Evolutionary conservation across 2,329 filamentous ascomycete genomes (phyloP), one percentile per base, ranked within the genome.

Genomic region (Diplodia seriata): DNA sequence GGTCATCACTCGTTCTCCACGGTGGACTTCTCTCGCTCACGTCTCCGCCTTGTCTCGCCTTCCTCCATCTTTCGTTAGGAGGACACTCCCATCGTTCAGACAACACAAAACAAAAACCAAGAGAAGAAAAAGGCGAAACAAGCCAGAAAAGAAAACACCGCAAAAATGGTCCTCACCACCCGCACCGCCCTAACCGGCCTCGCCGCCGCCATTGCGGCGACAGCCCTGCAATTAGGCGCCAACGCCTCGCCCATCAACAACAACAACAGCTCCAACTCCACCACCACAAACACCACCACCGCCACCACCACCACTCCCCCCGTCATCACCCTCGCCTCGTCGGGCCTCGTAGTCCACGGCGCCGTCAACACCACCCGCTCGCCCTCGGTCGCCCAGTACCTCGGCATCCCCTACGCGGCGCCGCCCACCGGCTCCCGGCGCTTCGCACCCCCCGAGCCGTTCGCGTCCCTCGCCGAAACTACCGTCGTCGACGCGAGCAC

Each of bases 351-450:
- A 29, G 31, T 66, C 40, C 64, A 66, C n/a, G 64, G 53, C 38
- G 51, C 12, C 15, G 9, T 77, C 63, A 66, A 69, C 57, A 73
- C 76, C 5, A 69, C 70, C 3, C 74, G 73, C 12, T 75, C 63
- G 70, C 68, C 49, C 70, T 69, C 2, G 54, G 61, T 61, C 72
- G 77, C 20, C 68, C 75, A 80, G 51, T 80, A 78, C 50, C 68
- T 80, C 26, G 77, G 77, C n/a, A 77, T 79, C 43, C 75, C 74
- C 14, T 80, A 76, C 65, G 78, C 76, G 2, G 71, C 75, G 68
- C 72, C 77, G 15, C 77, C 78, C 14, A 69, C 76, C 18, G 77
- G 75, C 11, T 69, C 74, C 50, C 70, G 78, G 51, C 73, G 77
- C 43, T 80, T 77, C 68, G 74, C 73, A 14, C 71, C 75, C 3